Evolutionary conservation across 2,329 filamentous ascomycete genomes (phyloP).

Genomic region (Dothistroma septosporum): DNA sequence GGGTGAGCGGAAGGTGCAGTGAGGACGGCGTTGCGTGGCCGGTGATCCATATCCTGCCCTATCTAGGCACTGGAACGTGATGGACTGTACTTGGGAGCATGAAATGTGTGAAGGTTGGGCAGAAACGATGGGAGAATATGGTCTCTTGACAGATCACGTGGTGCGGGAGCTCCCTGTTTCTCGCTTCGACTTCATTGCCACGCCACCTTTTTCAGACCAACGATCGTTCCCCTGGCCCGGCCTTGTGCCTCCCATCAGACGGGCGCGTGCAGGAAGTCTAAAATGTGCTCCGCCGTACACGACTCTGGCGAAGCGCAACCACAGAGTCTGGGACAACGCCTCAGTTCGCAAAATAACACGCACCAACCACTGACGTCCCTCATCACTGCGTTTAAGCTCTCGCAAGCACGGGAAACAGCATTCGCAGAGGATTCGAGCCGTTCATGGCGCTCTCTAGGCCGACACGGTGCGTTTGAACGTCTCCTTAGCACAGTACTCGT

Average conservation of each 20-base stretch:
- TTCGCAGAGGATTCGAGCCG: neutral
- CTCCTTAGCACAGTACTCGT: constrained; percentile 10
- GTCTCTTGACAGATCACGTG: neutral
- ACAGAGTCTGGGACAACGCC: neutral
- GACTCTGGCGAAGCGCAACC: neutral
- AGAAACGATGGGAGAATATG: no score
- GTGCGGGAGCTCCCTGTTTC: neutral
- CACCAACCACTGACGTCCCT: neutral
- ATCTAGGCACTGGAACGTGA: no score
- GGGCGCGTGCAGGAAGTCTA: neutral
- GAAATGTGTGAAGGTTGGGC: no score
- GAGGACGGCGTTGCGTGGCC: constrained; percentile 2
- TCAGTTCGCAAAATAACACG: neutral
- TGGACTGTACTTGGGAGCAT: no score
- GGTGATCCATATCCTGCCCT: no score
- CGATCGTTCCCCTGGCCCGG: neutral
- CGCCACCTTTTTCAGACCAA: neutral
- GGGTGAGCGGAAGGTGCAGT: neutral
- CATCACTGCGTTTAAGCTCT: neutral
- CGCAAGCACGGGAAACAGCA: neutral
- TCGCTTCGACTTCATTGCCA: constrained; percentile 5
- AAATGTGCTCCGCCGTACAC: neutral
- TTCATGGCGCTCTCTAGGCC: neutral
- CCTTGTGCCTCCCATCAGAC: neutral
- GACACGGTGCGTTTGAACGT: constrained; percentile 1